phyloP scores from a whole-genome alignment of 2,329 filamentous ascomycete species.

The Aureobasidium pullulans region DNA sequence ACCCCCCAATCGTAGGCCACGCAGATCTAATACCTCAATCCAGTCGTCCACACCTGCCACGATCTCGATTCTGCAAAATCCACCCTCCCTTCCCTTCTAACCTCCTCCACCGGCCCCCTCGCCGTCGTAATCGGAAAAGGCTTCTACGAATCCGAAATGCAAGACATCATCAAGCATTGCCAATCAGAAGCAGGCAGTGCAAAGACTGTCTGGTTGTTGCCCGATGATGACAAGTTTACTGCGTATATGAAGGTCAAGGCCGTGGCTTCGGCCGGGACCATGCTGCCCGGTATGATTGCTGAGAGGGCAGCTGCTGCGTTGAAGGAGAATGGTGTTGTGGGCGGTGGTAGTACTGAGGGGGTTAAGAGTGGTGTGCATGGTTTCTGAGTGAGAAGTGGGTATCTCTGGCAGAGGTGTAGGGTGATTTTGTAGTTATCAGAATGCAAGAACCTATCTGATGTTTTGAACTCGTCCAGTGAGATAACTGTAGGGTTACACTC shows the following conservation, averaged over 20 bases:
- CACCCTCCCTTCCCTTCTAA: background rate
- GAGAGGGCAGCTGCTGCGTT: slow-evolving; percentile 6
- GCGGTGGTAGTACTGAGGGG: background rate
- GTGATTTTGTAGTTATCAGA: background rate
- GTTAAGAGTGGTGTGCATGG: slow-evolving; percentile 5
- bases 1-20: too few relatives aligned
- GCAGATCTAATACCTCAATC: background rate
- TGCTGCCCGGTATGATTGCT: slow-evolving; percentile 13
- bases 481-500: background rate
- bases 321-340: slow-evolving; percentile 12
- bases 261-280: slow-evolving; percentile 4
- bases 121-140: slow-evolving; percentile 14
- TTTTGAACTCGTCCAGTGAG: background rate
- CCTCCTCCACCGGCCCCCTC: background rate
- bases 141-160: slow-evolving; percentile 12
- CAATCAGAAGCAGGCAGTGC: background rate
- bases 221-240: slow-evolving; percentile 13
- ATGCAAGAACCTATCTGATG: background rate
- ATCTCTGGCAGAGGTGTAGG: too few relatives aligned
- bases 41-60: slow-evolving; percentile 11
- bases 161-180: background rate
- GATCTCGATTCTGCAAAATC: background rate
- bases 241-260: slow-evolving; percentile 13
- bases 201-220: slow-evolving; percentile 8
- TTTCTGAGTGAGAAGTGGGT: background rate